A percentile compares a stretch with the other conserved stretches of the same genome.
phyloP scores from a whole-genome alignment of 1,284 basidiomycete species.

The Sporisorium graminicola region DNA sequence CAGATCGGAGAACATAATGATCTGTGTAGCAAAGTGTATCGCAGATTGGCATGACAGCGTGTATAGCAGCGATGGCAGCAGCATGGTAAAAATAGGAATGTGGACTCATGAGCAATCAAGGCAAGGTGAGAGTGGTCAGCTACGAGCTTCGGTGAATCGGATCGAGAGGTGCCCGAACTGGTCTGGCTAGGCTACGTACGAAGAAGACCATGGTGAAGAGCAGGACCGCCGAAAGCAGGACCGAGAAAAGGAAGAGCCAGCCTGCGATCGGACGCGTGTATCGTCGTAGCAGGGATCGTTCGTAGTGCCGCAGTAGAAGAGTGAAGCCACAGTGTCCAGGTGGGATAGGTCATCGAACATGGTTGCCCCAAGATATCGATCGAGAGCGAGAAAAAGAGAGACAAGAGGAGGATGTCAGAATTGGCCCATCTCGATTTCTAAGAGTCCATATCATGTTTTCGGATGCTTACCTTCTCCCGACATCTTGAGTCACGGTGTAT shows the following conservation, averaged over 20 bases:
- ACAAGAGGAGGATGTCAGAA: not conserved
- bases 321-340: not conserved
- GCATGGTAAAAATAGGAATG: not conserved
- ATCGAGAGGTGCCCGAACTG: not conserved
- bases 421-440: not conserved
- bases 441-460: no score
- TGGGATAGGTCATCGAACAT: not conserved
- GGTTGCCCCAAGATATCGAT: not conserved
- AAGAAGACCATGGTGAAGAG: conserved; percentile 70
- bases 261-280: conserved; percentile 29
- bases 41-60: not conserved
- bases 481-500: conserved; percentile 27
- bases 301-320: not conserved
- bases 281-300: not conserved
- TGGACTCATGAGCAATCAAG: not conserved
- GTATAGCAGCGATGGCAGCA: not conserved
- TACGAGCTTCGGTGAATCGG: not conserved
- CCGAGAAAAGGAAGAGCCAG: conserved; percentile 68
- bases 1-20: conserved; percentile 88
- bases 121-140: conserved; percentile 9
- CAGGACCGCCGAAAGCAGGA: conserved; percentile 66
- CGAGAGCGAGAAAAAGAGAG: not conserved
- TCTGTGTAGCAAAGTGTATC: conserved; percentile 74
- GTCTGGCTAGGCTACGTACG: conserved; percentile 45
- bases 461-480: conserved; percentile 51